Percentiles rank a stretch among this genome's conserved stretches.
phyloP scores from a whole-genome alignment of 306 rosid genomes.

The Corylus avellana region DNA sequence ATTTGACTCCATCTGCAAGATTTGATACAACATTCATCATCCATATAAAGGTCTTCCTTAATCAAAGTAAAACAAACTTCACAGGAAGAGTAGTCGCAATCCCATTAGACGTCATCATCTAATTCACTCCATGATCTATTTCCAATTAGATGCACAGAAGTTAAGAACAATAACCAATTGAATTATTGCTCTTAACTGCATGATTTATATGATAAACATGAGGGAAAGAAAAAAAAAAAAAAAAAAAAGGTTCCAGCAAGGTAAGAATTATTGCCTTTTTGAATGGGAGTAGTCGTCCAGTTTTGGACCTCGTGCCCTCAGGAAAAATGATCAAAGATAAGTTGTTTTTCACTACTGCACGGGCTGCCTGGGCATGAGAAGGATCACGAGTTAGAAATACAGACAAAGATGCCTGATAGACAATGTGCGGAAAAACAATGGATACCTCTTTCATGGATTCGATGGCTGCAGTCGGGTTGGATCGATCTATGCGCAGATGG shows the following conservation, averaged over 20 bases:
- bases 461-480: slow-evolving; percentile 52
- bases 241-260: background rate
- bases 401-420: background rate
- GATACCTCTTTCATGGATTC: slow-evolving; percentile 60
- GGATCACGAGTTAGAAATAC: slow-evolving; percentile 23
- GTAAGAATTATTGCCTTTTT: slow-evolving; percentile 49
- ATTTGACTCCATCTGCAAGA: background rate
- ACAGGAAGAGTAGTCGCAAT: background rate
- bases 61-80: background rate
- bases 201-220: background rate
- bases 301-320: slow-evolving; percentile 58
- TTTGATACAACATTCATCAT: background rate
- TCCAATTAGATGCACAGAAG: background rate
- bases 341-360: slow-evolving; percentile 44
- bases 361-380: slow-evolving; percentile 42
- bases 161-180: background rate
- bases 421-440: slow-evolving; percentile 11
- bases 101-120: background rate
- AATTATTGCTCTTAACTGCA: too few species aligned
- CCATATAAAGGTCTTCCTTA: background rate
- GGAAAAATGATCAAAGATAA: slow-evolving; percentile 58
- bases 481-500: slow-evolving; percentile 72
- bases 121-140: background rate
- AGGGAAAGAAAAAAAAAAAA: background rate
- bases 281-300: slow-evolving; percentile 60